Base-by-base conservation (phyloP, 2,329 filamentous ascomycete species). In the Ambrosiella beaveri region DNA sequence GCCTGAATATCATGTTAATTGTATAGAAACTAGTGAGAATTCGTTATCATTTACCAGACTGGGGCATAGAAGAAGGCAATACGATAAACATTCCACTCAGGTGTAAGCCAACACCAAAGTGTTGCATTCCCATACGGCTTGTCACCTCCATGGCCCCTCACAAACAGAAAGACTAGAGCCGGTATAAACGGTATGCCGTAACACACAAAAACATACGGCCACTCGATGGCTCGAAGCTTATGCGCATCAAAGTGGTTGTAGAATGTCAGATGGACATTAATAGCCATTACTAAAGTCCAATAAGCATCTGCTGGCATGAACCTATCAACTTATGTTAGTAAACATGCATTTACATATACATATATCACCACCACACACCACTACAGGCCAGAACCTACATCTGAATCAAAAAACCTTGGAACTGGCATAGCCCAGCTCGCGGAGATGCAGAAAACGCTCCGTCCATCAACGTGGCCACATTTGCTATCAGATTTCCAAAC, bases 381-480 rank as follows among this genome's bases (percentile, higher is more conserved):
- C 35, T 51, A 13, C 49, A 13, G 45, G 13, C 17, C 49, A 19
- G 53, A 38, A 64, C 82, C 64, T 70, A 90, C 88, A 87, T 88
- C 67, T 94, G 88, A 62, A 94, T 87, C 8, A 94, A 68, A 63
- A 90, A 85, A 0, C 73, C 86, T 65, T 95, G 88, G 19, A 87
- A 77, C 66, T 88, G 82, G 66, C 87, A 84, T 6, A 78, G 74
- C 12, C 75, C 74, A 0, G 74, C 76, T 13, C 70, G 62, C 1
- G 74, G 69, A 7, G 71, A 65, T 1, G 65, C 63, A 6, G 87
- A 70, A 44, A 80, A 85, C 0, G 76, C 74, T 40, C 78, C 76
- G 0, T 84, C 82, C 65, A 91, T 86, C 39, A 91, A 69, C 0
- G 87, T 89, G 1, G 82, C 86, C 15, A 88, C 76, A 67, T 88